Conservation (phyloP, 2,329 filamentous ascomycete species). For the Anthostomella pinea region DNA sequence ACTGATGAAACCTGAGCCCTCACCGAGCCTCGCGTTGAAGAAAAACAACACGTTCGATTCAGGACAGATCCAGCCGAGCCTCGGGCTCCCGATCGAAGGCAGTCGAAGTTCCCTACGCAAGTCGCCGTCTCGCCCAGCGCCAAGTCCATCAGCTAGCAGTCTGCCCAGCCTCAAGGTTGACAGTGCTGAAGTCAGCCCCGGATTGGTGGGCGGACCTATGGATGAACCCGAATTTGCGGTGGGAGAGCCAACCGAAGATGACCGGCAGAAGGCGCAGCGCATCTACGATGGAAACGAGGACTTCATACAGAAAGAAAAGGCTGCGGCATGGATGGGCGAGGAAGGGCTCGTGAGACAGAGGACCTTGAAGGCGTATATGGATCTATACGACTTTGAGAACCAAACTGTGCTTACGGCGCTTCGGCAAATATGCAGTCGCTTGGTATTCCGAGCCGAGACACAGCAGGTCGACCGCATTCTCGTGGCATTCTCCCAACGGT, state of each 20-base stretch:
- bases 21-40: constrained; percentile 21
- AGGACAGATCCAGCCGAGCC: constrained; percentile 14
- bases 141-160: constrained; percentile 35
- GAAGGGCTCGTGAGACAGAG: constrained; percentile 58
- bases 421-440: constrained; percentile 74
- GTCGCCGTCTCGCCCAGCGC: constrained; percentile 35
- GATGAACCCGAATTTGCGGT: constrained; percentile 58
- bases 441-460: constrained; percentile 85
- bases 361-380: constrained; percentile 77
- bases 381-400: constrained; percentile 81
- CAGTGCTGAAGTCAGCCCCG: constrained; percentile 39
- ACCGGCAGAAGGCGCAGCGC: constrained; percentile 72
- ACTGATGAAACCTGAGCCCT: too few relatives aligned
- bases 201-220: constrained; percentile 40
- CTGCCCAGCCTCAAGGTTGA: constrained; percentile 50
- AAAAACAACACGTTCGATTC: constrained; percentile 14
- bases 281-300: constrained; percentile 85
- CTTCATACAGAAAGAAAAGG: constrained; percentile 73
- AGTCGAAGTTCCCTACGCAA: constrained; percentile 33
- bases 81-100: constrained; percentile 38
- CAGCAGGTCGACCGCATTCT: constrained; percentile 96
- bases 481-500: constrained; percentile 82
- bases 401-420: constrained; percentile 77
- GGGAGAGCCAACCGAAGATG: constrained; percentile 62
- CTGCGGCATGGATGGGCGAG: constrained; percentile 86